These are phyloP conservation scores for Triticum monococcum DNA, from an alignment of 176 grass and related monocot genomes.

Conservation along the genomic window DNA sequence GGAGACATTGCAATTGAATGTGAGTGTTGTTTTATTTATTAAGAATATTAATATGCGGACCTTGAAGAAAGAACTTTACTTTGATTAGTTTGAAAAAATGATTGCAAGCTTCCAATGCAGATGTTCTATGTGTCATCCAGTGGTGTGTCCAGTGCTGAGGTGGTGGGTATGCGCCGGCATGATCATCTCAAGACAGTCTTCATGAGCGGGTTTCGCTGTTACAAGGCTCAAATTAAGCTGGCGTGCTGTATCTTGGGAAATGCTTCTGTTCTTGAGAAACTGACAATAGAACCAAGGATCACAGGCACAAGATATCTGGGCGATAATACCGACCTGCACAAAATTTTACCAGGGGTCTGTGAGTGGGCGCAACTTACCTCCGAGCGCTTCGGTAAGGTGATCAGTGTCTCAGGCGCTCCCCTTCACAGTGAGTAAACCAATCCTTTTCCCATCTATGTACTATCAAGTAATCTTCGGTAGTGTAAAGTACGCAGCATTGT, in stretches of 20 bases:
- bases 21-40: not conserved
- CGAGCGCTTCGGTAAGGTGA: not conserved
- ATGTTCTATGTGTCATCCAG: not conserved
- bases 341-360: not conserved
- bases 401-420: not conserved
- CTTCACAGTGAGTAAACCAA: not conserved
- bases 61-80: not conserved
- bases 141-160: not conserved
- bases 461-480: not conserved
- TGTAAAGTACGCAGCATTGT: no score
- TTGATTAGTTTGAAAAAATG: not conserved
- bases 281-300: not conserved
- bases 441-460: not conserved
- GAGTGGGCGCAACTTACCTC: not conserved
- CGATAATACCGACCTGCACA: not conserved
- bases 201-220: slow-evolving; percentile 29
- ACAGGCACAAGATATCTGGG: no score
- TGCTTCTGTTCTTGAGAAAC: not conserved
- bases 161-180: not conserved
- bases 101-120: not conserved
- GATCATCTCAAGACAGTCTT: not conserved
- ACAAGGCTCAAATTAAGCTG: not conserved
- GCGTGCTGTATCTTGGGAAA: not conserved
- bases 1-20: no score
- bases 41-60: not conserved